These are phyloP conservation scores for Quercus phellos DNA, from an alignment of 331 rosid species.

Conservation along the genomic window DNA sequence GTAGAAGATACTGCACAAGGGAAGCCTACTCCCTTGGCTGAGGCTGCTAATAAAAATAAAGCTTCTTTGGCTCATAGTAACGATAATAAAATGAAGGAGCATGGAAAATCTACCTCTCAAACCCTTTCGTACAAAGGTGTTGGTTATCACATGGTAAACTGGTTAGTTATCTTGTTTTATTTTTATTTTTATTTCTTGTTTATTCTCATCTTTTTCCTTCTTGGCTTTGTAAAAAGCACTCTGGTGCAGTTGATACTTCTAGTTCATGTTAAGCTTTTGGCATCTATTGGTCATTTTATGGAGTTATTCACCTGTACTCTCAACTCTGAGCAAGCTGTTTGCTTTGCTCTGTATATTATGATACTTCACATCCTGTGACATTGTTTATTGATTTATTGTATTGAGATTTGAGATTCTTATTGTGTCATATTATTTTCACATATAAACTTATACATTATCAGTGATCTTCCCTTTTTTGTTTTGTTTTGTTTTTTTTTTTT, in stretches of 20 bases:
- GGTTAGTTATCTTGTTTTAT: slow-evolving; percentile 63
- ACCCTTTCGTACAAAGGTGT: slow-evolving; percentile 63
- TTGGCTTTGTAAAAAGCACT: slow-evolving; percentile 1
- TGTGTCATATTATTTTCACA: background rate
- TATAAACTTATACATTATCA: slow-evolving; percentile 3
- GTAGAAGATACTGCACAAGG: slow-evolving; percentile 26
- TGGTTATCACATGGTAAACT: slow-evolving; percentile 98
- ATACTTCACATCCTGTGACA: background rate
- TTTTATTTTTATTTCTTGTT: background rate
- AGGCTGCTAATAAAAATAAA: slow-evolving; percentile 36
- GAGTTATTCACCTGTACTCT: slow-evolving; percentile 9
- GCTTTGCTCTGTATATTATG: background rate
- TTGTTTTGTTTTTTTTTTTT: slow-evolving; percentile 17
- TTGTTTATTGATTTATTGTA: slow-evolving; percentile 1
- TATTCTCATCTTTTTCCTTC: background rate
- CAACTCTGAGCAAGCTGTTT: background rate
- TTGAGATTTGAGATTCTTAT: background rate
- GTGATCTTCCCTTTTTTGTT: background rate
- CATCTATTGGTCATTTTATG: slow-evolving; percentile 12
- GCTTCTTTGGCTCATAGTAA: slow-evolving; percentile 44
- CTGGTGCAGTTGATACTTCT: background rate
- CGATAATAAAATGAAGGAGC: slow-evolving; percentile 54
- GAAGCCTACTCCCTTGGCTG: slow-evolving; percentile 17
- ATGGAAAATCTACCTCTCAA: slow-evolving; percentile 69
- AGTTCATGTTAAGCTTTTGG: background rate